Percentiles rank a stretch among this genome's conserved stretches.
Conservation (phyloP, 169 alveolate species). For the Ichthyophthirius multifiliis region DNA sequence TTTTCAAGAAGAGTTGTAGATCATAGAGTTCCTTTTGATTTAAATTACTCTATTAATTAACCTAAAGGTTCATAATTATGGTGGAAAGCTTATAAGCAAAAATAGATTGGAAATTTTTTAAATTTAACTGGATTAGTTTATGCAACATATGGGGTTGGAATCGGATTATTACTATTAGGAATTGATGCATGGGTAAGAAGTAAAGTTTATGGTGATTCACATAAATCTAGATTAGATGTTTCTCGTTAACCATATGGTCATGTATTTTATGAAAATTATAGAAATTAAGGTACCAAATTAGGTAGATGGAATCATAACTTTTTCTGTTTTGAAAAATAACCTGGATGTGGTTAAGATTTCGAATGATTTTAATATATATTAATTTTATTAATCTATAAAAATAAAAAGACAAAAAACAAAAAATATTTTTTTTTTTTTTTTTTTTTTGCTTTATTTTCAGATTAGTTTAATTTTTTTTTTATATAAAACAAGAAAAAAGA, state of each 20-base stretch:
- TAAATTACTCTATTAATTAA: slow-evolving; percentile 17
- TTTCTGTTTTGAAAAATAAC: slow-evolving; percentile 32
- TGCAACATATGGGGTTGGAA: background rate
- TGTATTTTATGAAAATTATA: background rate
- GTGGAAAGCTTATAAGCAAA: slow-evolving; percentile 16
- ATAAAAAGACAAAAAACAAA: no score
- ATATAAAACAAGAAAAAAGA: no score
- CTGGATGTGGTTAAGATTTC: slow-evolving; percentile 45
- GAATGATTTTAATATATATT: background rate
- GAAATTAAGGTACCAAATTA: slow-evolving; percentile 24
- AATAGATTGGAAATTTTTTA: slow-evolving; percentile 8
- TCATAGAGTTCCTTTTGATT: slow-evolving; percentile 37
- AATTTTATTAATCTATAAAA: background rate
- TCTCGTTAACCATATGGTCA: slow-evolving; percentile 7
- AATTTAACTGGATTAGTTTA: background rate
- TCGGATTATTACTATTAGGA: background rate
- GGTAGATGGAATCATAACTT: slow-evolving; percentile 49
- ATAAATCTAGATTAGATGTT: background rate
- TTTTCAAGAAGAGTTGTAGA: slow-evolving; percentile 45
- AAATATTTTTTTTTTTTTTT: no score
- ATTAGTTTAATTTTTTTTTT: no score
- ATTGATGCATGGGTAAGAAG: slow-evolving; percentile 7
- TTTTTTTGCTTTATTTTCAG: no score
- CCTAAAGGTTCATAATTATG: slow-evolving; percentile 4
- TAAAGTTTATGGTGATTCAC: background rate